Conservation (phyloP, 2,329 filamentous ascomycete species). For the Beauveria australis region DNA sequence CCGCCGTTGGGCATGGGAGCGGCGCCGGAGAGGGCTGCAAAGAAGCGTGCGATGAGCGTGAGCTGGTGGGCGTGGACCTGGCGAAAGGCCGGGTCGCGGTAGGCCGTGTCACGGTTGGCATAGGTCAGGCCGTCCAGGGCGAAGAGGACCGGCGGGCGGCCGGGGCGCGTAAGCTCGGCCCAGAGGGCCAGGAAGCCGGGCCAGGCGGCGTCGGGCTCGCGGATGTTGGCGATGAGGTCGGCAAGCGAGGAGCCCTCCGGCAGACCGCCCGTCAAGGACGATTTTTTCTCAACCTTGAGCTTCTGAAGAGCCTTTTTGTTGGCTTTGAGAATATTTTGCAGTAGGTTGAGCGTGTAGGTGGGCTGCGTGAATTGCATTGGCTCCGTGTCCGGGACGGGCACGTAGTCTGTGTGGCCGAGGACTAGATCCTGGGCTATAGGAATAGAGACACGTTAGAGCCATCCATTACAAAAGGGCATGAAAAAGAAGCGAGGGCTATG, state of each 20-base stretch:
- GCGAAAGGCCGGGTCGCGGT: slow-evolving; percentile 62
- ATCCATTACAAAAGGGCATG: neutral
- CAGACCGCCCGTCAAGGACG: slow-evolving; percentile 34
- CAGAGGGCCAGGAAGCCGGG: slow-evolving; percentile 73
- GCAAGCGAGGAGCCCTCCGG: slow-evolving; percentile 55
- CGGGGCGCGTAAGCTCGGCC: slow-evolving; percentile 59
- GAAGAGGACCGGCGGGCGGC: slow-evolving; percentile 57
- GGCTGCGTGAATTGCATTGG: slow-evolving; percentile 67
- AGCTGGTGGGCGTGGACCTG: slow-evolving; percentile 83
- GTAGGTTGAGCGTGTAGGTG: slow-evolving; percentile 64
- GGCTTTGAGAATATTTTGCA: slow-evolving; percentile 63
- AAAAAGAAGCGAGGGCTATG: neutral
- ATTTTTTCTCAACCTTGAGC: slow-evolving; percentile 36
- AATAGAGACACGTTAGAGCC: neutral
- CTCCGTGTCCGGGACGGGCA: slow-evolving; percentile 52
- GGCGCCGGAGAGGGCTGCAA: slow-evolving; percentile 59
- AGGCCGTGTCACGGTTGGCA: slow-evolving; percentile 71
- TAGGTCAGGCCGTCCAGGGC: slow-evolving; percentile 72
- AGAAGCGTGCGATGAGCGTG: slow-evolving; percentile 64
- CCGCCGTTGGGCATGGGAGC: slow-evolving; percentile 62
- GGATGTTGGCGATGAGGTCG: slow-evolving; percentile 60
- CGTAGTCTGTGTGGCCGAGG: slow-evolving; percentile 74
- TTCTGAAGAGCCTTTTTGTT: slow-evolving; percentile 58
- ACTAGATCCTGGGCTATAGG: slow-evolving; percentile 67
- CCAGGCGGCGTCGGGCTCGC: slow-evolving; percentile 72